A percentile compares a stretch with the other conserved stretches of the same genome.
phyloP scores from a whole-genome alignment of 495 filamentous ascomycete genomes.

The Acidiella bohemica region DNA sequence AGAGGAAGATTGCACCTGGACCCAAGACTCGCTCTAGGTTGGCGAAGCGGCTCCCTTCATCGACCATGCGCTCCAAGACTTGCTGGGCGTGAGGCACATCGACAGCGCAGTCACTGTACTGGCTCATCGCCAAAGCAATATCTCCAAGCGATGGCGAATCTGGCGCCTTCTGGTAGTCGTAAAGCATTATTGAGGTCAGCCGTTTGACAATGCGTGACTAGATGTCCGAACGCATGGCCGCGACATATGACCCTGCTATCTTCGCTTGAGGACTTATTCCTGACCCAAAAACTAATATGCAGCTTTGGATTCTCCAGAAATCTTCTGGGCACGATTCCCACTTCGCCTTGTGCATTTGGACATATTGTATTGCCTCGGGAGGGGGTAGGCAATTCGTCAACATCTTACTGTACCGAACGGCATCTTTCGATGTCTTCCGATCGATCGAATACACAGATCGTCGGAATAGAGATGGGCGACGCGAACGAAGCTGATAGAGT shows the following conservation, averaged over 20 bases:
- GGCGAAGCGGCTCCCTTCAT: constrained; percentile 7
- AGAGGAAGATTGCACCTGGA: background rate
- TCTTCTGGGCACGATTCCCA: background rate
- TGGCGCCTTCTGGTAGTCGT: constrained; percentile 3
- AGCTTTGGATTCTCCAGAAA: background rate
- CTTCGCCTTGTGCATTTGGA: background rate
- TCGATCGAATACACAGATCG: constrained; percentile 3
- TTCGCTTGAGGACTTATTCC: background rate
- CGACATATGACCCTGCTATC: constrained; percentile 3
- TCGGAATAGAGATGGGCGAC: background rate
- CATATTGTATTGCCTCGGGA: background rate
- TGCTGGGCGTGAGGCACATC: background rate
- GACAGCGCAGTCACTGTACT: background rate
- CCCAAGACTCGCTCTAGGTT: constrained; percentile 3
- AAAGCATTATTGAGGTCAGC: constrained; percentile 6
- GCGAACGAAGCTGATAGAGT: constrained; percentile 1
- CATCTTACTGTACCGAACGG: background rate
- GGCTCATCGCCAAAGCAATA: background rate
- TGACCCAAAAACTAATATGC: no score
- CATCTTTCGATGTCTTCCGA: constrained; percentile 2
- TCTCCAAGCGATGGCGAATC: background rate
- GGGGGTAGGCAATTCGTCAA: background rate
- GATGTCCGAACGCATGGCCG: constrained; percentile 6
- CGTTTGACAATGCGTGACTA: constrained; percentile 8
- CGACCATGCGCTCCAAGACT: constrained; percentile 3